Base-by-base conservation (phyloP, 345 rosid genomes). In the Eucalyptus sp. region DNA sequence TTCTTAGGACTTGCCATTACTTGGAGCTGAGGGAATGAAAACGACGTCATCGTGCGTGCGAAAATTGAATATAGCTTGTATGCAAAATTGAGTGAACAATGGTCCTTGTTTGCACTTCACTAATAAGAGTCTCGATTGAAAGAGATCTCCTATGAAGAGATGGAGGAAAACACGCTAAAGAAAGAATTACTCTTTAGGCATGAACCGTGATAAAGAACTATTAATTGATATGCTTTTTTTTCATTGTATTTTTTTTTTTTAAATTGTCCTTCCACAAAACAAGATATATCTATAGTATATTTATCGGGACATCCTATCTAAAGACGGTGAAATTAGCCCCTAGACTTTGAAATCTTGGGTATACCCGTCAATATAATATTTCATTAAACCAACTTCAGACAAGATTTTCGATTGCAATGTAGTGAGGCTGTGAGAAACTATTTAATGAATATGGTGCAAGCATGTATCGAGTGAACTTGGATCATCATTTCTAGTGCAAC, bases 21-120 rank as follows among this genome's bases (percentile, higher is more conserved):
- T 33, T 68, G 43, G 24, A 68, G 24, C 12, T 10, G 43, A 16
- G 13, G 80, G 2, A 18, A 68, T 68, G 11, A 41, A 8, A 68
- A 33, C 44, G 2, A 10, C 4, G 4, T 64, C 62, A 9, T 22
- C 13, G 6, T 2, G 3, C 20, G 0, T 14, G 18, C 0, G 0
- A n/a, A 64, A 64, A 31, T n/a, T 64, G 76, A n/a, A 64, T n/a
- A n/a, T 64, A 0, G 18, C 1, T 13, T 31, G 33, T 27, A 62
- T 62, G 17, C 9, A 62, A 62, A 29, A 13, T 62, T 62, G 33
- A 62, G 33, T 7, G 15, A 29, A 64, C 16, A 29, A 7, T 29
- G 37, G 37, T n/a, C 76, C 76, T 13, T n/a, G 18, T 29, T 29
- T 64, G 76, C 15, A 64, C 33, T 64, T 0, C 3, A n/a, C 76